phyloP scores from a whole-genome alignment of 2,329 filamentous ascomycete genomes.

The Cladophialophora psammophila region DNA sequence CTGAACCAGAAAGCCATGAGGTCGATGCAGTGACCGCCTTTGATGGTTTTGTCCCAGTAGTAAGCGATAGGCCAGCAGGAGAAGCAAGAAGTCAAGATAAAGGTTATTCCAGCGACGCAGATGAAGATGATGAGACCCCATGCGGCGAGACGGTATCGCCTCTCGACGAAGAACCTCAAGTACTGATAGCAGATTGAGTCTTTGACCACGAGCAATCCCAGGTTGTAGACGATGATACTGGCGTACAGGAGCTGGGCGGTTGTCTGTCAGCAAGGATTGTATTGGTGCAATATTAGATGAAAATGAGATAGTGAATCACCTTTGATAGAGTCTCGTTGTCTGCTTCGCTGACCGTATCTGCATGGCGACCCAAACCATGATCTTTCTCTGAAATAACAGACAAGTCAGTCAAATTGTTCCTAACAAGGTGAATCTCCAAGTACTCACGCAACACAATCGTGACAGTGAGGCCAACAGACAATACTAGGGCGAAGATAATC shows the following conservation, averaged over 20 bases:
- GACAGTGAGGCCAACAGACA: slow-evolving; percentile 28
- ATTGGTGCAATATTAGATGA: background rate
- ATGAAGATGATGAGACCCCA: slow-evolving; percentile 29
- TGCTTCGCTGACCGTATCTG: slow-evolving; percentile 25
- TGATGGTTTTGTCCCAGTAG: slow-evolving; percentile 49
- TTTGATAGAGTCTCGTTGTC: slow-evolving; percentile 31
- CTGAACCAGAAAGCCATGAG: slow-evolving; percentile 61
- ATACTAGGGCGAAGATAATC: slow-evolving; percentile 27
- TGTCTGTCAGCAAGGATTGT: background rate
- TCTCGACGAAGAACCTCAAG: slow-evolving; percentile 44
- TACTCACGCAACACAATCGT: slow-evolving; percentile 31
- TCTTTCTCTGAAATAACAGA: slow-evolving; percentile 23
- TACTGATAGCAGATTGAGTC: slow-evolving; percentile 46
- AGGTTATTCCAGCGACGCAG: slow-evolving; percentile 17
- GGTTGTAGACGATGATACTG: slow-evolving; percentile 47
- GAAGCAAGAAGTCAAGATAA: slow-evolving; percentile 43
- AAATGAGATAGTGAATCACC: slow-evolving; percentile 12
- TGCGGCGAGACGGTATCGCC: slow-evolving; percentile 22
- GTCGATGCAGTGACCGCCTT: slow-evolving; percentile 53
- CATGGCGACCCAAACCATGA: slow-evolving; percentile 31
- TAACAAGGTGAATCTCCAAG: background rate
- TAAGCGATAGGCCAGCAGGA: slow-evolving; percentile 53
- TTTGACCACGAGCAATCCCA: slow-evolving; percentile 45
- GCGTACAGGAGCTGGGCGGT: slow-evolving; percentile 29
- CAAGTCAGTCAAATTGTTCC: background rate